Evolutionary conservation across 1,284 basidiomycete species (phyloP), one percentile per base, ranked within the genome.

Genomic region (Ganoderma boninense): DNA sequence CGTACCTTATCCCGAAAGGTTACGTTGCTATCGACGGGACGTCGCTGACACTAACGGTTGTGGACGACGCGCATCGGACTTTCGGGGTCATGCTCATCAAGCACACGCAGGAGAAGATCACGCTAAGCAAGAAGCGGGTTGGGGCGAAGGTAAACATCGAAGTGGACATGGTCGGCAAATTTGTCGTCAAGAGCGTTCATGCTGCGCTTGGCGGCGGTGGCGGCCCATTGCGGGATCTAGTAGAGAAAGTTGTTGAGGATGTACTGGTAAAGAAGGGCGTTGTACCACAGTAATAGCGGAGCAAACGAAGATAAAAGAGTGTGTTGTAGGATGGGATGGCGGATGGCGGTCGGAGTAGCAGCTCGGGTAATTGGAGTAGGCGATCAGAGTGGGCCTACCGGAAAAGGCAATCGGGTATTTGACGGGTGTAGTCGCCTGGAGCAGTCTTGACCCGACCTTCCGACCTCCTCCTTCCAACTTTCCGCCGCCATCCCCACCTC

Each of bases 41-140:
- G 2, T 98, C 96, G 2, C 85, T 99, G 62, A 99, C 97, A 0
- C 79, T 99, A 73, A 99, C 97, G 0, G 85, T 85, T 46, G 95
- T 98, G 35, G 84, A 95, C 77, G 95, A 97, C 76, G 79, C 80
- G 16, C 78, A 85, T 63, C 80, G 89, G n/a, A 89, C 85, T 64
- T 98, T 99, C 80, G 92, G 92, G 46, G 89, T 99, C 72, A 99
- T 99, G 95, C 89, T 99, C 71, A 98, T 99, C 81, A 91, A 91
- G 71, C 97, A 99, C 81, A 98, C 96, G 42, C 96, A 98, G 79
- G 85, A 91, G 76, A 95, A 93, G 82, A 94, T 98, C 72, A 95
- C 96, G 8, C 85, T 99, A 63, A 88, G 89, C 40, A 85, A 83
- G 67, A 98, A 99, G 83, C 79, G 81, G 13, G 80, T 93, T 0